Percentiles rank a stretch among this genome's conserved stretches.
These are phyloP conservation scores for Amaranthus palmeri DNA, from an alignment of 148 eudicot genomes.

Conservation along the genomic window DNA sequence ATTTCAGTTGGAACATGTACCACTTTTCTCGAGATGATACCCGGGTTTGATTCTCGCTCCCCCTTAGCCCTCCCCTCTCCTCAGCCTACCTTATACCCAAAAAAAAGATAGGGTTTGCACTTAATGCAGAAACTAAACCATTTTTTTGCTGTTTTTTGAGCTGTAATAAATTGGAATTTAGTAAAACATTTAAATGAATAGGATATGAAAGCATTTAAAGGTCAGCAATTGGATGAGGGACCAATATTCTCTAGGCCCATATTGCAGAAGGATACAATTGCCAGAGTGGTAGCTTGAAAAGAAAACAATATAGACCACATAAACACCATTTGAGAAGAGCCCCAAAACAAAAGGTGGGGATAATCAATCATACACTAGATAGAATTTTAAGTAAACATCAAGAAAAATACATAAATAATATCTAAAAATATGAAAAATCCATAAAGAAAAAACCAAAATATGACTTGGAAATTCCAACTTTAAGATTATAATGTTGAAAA, in stretches of 20 bases:
- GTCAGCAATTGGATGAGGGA: slow-evolving; percentile 17
- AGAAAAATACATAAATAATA: slow-evolving; percentile 2
- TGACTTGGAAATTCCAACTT: slow-evolving; percentile 2
- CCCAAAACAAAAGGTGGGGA: no score
- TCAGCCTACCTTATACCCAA: no score
- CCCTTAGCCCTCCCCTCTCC: no score
- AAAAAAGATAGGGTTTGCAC: neutral
- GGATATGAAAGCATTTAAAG: slow-evolving; percentile 5
- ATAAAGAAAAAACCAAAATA: slow-evolving; percentile 14
- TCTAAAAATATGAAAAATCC: neutral
- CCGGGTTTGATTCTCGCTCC: no score
- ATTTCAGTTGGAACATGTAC: no score
- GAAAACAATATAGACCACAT: slow-evolving; percentile 26
- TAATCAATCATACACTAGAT: neutral
- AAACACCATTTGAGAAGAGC: slow-evolving; percentile 14
- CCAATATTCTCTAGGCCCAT: slow-evolving; percentile 30
- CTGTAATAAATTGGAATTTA: slow-evolving; percentile 21
- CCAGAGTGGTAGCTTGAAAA: slow-evolving; percentile 16
- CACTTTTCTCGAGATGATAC: no score
- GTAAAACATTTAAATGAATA: slow-evolving; percentile 6
- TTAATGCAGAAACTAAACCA: neutral
- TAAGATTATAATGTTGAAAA: neutral
- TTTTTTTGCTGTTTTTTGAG: slow-evolving; percentile 9
- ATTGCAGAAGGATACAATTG: slow-evolving; percentile 27
- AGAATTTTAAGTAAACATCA: neutral